Base-by-base conservation (phyloP, 23 red algal genomes). In the Cyanidioschyzon merolae region DNA sequence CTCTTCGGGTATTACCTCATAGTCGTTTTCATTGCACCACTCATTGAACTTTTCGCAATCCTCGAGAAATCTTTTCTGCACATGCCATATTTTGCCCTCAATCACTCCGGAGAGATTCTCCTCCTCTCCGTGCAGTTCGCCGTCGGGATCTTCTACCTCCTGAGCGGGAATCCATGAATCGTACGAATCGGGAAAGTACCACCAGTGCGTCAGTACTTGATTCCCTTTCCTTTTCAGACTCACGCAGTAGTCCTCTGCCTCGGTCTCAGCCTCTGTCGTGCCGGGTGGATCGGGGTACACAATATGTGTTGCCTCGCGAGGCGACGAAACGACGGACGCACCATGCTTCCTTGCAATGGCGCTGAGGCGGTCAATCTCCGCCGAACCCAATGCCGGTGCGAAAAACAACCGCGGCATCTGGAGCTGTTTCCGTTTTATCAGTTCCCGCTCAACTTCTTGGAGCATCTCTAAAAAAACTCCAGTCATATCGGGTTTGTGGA, bases 161-260 rank as follows among this genome's bases (percentile, higher is more conserved):
- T 51, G 83, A 68, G 50, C 84, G 84, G 92, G 84, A 71, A 96
- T 96, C 92, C 92, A 96, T 21, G 87, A 88, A 78, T 96, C 92
- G 74, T 96, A 96, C 39, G 82, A 89, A 84, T 96, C 92, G 12
- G 92, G 92, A 82, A 87, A 86, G 77, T 96, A 96, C 92, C 92
- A 96, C 92, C 92, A 96, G 81, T 96, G 92, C 32, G 90, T 87
- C 74, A 89, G 74, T 17, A 84, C 82, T 37, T 80, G 74, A 34
- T 76, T 57, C 17, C 75, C 84, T 15, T 63, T 34, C 34, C 78
- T 45, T 68, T 83, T 40, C 21, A 90, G 34, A 26, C 82, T 80
- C 38, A 87, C 82, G 77, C 92, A 96, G 50, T 89, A 96, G 50
- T 96, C 92, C n/a, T 83, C 76, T 1, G 68, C 80, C 2, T 67